phyloP scores from a whole-genome alignment of 352 stramenopile genomes.

The Paralagenidium karlingii region DNA sequence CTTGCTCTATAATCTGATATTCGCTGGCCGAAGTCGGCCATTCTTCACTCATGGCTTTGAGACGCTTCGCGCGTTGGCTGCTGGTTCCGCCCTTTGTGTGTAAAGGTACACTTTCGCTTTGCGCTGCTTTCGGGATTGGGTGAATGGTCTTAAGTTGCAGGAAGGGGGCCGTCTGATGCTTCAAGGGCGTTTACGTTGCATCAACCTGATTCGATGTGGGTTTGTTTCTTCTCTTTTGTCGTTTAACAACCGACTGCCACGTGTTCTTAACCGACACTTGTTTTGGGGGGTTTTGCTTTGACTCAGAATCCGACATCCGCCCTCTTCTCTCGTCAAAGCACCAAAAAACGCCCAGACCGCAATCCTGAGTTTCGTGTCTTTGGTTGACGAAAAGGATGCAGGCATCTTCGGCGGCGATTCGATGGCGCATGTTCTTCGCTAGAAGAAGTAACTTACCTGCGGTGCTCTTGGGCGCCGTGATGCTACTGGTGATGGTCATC shows the following conservation, averaged over 20 bases:
- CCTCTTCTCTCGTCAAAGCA: neutral
- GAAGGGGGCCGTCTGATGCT: neutral
- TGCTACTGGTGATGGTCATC: conserved; percentile 22
- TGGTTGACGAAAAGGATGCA: conserved; percentile 20
- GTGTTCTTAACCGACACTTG: neutral
- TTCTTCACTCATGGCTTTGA: conserved; percentile 55
- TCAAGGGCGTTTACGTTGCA: neutral
- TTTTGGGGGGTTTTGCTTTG: too few relatives aligned
- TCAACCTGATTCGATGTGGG: neutral
- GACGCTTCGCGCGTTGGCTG: neutral
- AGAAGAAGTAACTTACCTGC: conserved; percentile 50
- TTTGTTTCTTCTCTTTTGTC: neutral
- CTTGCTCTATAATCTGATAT: conserved; percentile 86
- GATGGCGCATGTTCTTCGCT: conserved; percentile 47
- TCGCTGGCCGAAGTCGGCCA: conserved; percentile 73
- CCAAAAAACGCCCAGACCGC: neutral
- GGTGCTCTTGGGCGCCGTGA: conserved; percentile 24
- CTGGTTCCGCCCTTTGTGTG: too few relatives aligned
- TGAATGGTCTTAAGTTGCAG: neutral
- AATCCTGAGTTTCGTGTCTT: neutral
- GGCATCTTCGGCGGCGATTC: conserved; percentile 36
- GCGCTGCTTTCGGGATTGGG: neutral
- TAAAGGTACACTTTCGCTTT: too few relatives aligned
- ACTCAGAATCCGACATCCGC: too few relatives aligned
- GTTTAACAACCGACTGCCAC: neutral